phyloP scores from a whole-genome alignment of 23 red algal species.

The Cyanidioschyzon merolae region DNA sequence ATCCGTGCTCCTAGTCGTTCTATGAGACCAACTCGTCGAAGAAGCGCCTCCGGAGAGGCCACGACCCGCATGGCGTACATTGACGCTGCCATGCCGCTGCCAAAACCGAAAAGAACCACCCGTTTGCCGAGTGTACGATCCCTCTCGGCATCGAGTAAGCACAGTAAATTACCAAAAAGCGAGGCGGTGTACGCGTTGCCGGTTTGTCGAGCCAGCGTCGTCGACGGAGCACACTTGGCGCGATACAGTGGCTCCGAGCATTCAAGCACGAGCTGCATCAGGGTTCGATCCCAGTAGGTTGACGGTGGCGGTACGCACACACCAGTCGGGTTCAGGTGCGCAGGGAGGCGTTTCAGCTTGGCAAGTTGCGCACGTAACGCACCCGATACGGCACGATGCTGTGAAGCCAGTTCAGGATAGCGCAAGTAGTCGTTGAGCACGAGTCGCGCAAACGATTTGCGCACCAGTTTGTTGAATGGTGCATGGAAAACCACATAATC shows the following conservation, averaged over 20 bases:
- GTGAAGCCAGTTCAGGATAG: background rate
- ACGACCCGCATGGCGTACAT: slow-evolving; percentile 66
- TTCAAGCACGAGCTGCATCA: background rate
- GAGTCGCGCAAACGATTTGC: slow-evolving; percentile 68
- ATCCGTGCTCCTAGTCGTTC: background rate
- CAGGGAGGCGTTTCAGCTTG: background rate
- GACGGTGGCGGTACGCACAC: background rate
- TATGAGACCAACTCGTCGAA: background rate
- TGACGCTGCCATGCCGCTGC: slow-evolving; percentile 66
- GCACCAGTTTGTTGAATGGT: slow-evolving; percentile 97
- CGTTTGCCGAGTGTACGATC: slow-evolving; percentile 47
- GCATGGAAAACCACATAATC: slow-evolving; percentile 80
- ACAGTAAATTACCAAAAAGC: slow-evolving; percentile 59
- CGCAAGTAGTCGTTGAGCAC: slow-evolving; percentile 11
- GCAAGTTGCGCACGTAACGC: background rate
- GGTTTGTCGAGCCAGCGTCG: slow-evolving; percentile 40
- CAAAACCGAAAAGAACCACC: slow-evolving; percentile 76
- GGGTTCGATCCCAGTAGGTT: background rate
- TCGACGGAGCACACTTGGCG: slow-evolving; percentile 35
- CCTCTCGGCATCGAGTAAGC: slow-evolving; percentile 30
- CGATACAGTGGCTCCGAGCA: slow-evolving; percentile 34
- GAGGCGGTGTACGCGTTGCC: slow-evolving; percentile 97
- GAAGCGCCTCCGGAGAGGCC: background rate
- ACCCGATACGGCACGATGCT: slow-evolving; percentile 27
- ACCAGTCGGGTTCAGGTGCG: background rate